phyloP scores from a whole-genome alignment of 768 basidiomycete genomes.

The Suillus sp. region DNA sequence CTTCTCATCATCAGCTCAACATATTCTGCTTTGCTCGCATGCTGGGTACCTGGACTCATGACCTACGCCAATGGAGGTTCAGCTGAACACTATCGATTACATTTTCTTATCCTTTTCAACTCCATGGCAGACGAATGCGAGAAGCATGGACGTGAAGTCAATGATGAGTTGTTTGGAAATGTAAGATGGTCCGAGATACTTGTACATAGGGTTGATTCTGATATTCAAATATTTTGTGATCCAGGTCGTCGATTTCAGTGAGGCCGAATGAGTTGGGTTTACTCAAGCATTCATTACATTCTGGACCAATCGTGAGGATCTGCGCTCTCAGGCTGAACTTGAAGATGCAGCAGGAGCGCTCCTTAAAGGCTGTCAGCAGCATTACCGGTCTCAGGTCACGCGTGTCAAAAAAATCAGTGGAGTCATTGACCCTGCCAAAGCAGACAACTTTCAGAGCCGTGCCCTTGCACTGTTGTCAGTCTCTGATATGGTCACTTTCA shows the following conservation, averaged over 20 bases:
- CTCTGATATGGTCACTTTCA: not conserved
- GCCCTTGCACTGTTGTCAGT: not conserved
- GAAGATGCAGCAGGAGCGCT: constrained; percentile 16
- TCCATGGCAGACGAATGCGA: constrained; percentile 20
- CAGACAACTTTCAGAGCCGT: not conserved
- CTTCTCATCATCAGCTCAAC: constrained; percentile 36
- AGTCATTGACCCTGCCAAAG: too few species aligned
- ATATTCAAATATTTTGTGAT: too few species aligned
- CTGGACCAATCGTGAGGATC: constrained; percentile 14
- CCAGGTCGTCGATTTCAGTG: constrained; percentile 39
- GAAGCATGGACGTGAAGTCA: not conserved
- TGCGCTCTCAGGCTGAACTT: constrained; percentile 21
- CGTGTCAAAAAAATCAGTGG: constrained; percentile 29
- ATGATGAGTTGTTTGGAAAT: constrained; percentile 17
- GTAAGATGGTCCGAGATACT: constrained; percentile 4
- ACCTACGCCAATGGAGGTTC: too few species aligned
- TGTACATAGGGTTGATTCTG: not conserved
- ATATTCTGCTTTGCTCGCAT: constrained; percentile 29
- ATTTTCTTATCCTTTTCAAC: too few species aligned
- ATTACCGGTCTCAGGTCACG: constrained; percentile 32
- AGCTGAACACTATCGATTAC: too few species aligned
- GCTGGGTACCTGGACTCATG: constrained; percentile 35
- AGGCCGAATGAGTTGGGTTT: constrained; percentile 35
- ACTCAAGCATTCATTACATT: constrained; percentile 31
- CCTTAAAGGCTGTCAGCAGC: constrained; percentile 35